These are phyloP conservation scores for Rhizopogon sp. DNA, from an alignment of 768 basidiomycete genomes.

Conservation along the genomic window DNA sequence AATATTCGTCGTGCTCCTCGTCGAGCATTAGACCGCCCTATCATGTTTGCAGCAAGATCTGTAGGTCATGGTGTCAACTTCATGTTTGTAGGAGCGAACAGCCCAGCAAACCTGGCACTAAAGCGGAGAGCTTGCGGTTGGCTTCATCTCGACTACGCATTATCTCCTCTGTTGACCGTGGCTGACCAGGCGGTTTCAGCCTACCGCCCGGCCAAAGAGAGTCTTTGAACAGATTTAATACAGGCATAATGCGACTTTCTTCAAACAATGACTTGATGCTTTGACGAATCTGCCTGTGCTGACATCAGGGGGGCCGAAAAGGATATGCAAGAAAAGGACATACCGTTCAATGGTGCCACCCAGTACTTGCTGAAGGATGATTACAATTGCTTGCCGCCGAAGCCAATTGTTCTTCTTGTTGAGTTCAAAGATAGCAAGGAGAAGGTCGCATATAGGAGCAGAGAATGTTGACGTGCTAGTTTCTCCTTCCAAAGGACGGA, in stretches of 20 bases:
- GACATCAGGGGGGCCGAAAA: not conserved
- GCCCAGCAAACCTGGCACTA: constrained; percentile 74
- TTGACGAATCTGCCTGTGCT: constrained; percentile 80
- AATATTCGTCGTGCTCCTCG: constrained; percentile 91
- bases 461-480: constrained; percentile 87
- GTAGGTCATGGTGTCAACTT: not conserved
- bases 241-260: constrained; percentile 63
- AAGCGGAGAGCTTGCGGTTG: constrained; percentile 80
- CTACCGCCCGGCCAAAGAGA: constrained; percentile 84
- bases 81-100: not conserved
- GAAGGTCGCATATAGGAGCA: constrained; percentile 88
- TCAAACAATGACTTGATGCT: constrained; percentile 59
- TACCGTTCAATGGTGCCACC: constrained; percentile 96
- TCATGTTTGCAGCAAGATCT: constrained; percentile 98
- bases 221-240: constrained; percentile 65
- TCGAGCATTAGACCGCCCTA: constrained; percentile 93
- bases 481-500: constrained; percentile 83
- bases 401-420: constrained; percentile 98
- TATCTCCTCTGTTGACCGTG: constrained; percentile 82
- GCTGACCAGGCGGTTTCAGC: constrained; percentile 49
- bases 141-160: constrained; percentile 78
- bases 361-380: constrained; percentile 92
- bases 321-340: constrained; percentile 15
- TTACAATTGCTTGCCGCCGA: constrained; percentile 89
- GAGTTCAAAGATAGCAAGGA: constrained; percentile 91